Base-by-base conservation (phyloP, 2,329 filamentous ascomycete species). In the Pseudogymnoascus verrucosus region DNA sequence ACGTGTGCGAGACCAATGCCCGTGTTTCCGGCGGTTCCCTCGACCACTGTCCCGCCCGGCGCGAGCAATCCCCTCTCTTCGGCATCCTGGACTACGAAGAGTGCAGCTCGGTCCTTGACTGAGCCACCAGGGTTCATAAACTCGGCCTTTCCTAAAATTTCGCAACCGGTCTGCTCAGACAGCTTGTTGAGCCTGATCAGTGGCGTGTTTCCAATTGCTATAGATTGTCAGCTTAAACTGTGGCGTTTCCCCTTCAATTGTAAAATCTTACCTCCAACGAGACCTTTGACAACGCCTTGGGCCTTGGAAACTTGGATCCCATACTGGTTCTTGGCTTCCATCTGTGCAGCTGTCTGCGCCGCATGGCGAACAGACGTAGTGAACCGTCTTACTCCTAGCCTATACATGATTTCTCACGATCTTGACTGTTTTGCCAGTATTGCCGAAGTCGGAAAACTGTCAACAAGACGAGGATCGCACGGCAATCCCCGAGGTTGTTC, bases 121-220 rank as follows among this genome's bases (percentile, higher is more conserved):
- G 89, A 93, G 65, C 95, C 95, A 69, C 95, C 95, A 1, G 95
- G 95, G 81, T 99, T 99, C 82, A 96, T 95, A 79, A 99, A 99
- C 76, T 99, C 95, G 71, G 95, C 93, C 77, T 99, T 99, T 72
- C 93, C 95, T 42, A 98, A 87, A 64, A 99, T 82, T 71, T 96
- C 90, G 82, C 95, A 98, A 68, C 93, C 92, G 0, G 95, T 98
- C 73, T 96, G 84, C 65, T 91, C 86, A 42, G 93, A 98, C 69
- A 98, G 87, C 66, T 82, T 85, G 77, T 96, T 93, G 61, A 99
- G 82, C 60, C 90, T 88, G 76, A 99, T 96, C 62, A 99, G 84
- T 1, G 95, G 93, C 0, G 95, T 99, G 77, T 98, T 98, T 68
- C 95, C 95, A 78, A 99, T 98, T 63, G 95, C 95, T 96, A 44